Evolutionary conservation across 371 early-diverging fungal genomes (phyloP).

Genomic region (Coemansia sp.): DNA sequence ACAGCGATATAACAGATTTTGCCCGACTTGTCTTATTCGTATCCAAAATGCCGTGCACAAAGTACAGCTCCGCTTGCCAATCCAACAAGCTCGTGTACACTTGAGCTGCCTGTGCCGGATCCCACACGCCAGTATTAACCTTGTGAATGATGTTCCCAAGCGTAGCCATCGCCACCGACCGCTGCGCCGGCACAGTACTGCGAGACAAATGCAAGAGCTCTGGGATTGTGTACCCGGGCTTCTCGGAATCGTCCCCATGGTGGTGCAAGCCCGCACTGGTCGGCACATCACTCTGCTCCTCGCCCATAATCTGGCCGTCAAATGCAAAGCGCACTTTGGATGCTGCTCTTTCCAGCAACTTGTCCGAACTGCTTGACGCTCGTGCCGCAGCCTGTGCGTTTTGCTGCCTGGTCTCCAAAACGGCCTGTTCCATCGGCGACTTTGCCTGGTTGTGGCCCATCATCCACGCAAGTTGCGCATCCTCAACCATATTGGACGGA

Average conservation of each 20-base stretch:
- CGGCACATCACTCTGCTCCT: constrained; percentile 56
- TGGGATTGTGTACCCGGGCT: constrained; percentile 82
- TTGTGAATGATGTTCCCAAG: constrained; percentile 62
- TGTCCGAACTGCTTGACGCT: background rate
- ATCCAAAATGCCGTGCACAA: constrained; percentile 31
- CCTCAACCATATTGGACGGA: constrained; percentile 44
- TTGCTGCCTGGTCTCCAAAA: constrained; percentile 18
- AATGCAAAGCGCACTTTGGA: constrained; percentile 72
- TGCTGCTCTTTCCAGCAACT: constrained; percentile 21
- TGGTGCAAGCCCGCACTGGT: constrained; percentile 76
- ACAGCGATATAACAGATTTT: constrained; percentile 32
- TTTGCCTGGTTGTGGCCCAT: constrained; percentile 49
- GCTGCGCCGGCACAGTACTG: constrained; percentile 80
- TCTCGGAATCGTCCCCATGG: constrained; percentile 80
- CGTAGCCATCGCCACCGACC: constrained; percentile 67
- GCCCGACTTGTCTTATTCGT: constrained; percentile 33
- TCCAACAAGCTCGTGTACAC: constrained; percentile 43
- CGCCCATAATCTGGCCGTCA: constrained; percentile 64
- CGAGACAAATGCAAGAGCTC: constrained; percentile 79
- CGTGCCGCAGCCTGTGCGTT: constrained; percentile 12
- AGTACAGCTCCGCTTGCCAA: constrained; percentile 51
- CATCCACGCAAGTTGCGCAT: constrained; percentile 52
- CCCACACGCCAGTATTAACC: constrained; percentile 53
- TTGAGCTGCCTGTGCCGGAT: constrained; percentile 21
- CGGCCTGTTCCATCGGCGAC: constrained; percentile 49